These are phyloP conservation scores for Suillus clintonianus DNA, from an alignment of 768 basidiomycete genomes.

Conservation along the genomic window DNA sequence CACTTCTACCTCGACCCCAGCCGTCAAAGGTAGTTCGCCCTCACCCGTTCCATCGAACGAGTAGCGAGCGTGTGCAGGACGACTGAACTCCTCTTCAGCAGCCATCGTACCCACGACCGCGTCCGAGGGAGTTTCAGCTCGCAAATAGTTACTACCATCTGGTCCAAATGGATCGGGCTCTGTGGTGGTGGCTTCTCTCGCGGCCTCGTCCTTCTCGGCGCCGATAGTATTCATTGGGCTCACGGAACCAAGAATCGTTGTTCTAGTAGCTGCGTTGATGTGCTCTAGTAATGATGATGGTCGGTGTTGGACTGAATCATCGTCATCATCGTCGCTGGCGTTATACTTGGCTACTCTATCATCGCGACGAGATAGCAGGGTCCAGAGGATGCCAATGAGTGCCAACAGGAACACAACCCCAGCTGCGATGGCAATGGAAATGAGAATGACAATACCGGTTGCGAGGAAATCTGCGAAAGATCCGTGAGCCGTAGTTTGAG, in stretches of 20 bases:
- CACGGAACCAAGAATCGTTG: slow-evolving; percentile 68
- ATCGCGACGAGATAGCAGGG: slow-evolving; percentile 80
- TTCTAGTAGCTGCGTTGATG: slow-evolving; percentile 87
- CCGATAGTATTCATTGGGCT: slow-evolving; percentile 39
- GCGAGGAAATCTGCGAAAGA: slow-evolving; percentile 74
- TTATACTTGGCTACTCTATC: slow-evolving; percentile 70
- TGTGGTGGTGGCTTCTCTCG: slow-evolving; percentile 34
- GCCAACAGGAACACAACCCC: slow-evolving; percentile 90
- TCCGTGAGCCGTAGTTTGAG: slow-evolving; percentile 12
- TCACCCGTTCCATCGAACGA: slow-evolving; percentile 80
- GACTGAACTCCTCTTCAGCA: slow-evolving; percentile 63
- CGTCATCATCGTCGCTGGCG: slow-evolving; percentile 66
- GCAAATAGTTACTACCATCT: slow-evolving; percentile 75
- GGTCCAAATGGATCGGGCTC: slow-evolving; percentile 64
- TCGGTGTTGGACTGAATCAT: slow-evolving; percentile 74
- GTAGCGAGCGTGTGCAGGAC: slow-evolving; percentile 79
- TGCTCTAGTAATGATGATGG: slow-evolving; percentile 89
- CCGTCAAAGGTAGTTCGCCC: slow-evolving; percentile 71
- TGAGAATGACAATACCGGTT: slow-evolving; percentile 90
- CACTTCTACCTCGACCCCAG: slow-evolving; percentile 73
- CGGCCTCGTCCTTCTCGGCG: slow-evolving; percentile 55
- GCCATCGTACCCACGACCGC: slow-evolving; percentile 60
- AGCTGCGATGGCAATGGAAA: slow-evolving; percentile 95
- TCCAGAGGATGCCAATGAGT: slow-evolving; percentile 85
- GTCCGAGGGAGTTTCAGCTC: slow-evolving; percentile 82